Evolutionary conservation across 106 monocot species (phyloP), one percentile per base, ranked within the genome.

Genomic region (Acanthochlamys bracteata): DNA sequence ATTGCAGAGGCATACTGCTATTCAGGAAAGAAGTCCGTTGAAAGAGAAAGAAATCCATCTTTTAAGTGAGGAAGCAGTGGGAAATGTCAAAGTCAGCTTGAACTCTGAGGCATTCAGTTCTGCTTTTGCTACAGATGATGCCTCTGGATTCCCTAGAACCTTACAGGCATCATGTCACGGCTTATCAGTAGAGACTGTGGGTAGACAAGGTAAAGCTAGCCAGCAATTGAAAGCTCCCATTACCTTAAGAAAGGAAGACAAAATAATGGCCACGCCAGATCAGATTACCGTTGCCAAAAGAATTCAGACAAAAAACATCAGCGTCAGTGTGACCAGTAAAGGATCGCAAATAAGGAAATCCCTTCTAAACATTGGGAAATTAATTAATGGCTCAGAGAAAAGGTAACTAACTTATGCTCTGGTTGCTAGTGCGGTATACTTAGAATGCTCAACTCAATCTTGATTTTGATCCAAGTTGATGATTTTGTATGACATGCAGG

Each of bases 261-360:
- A 74, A 24, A 16, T 51, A 14, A n/a, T n/a, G n/a, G 39, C 40
- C 33, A 73, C 64, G 4, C 69, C 69, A 25, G 64, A 77, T 55
- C 52, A 51, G 22, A 24, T 11, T 22, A 51, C 17, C 57, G 55
- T 25, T 24, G 12, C 43, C 23, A 67, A 25, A 39, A 76, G 53
- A 39, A 64, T 24, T 65, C 61, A 75, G 24, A 39, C 61, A 54
- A 54, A 42, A 10, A 19, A 7, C 42, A 20, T 21, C 6, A 25
- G 24, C 22, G 24, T 1, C 10, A 53, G 46, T 16, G 20, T 0
- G 7, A 25, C 9, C 55, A 41, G 41, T 10, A 57, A 58, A 39
- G 55, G 58, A 69, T 55, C 42, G 40, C 58, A 58, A 24, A 21
- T 69, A 11, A 69, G 69, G 39, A 69, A 69, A 55, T 69, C 69